These are phyloP conservation scores for Dryas drummondii DNA, from an alignment of 306 rosid species.

Conservation along the genomic window DNA sequence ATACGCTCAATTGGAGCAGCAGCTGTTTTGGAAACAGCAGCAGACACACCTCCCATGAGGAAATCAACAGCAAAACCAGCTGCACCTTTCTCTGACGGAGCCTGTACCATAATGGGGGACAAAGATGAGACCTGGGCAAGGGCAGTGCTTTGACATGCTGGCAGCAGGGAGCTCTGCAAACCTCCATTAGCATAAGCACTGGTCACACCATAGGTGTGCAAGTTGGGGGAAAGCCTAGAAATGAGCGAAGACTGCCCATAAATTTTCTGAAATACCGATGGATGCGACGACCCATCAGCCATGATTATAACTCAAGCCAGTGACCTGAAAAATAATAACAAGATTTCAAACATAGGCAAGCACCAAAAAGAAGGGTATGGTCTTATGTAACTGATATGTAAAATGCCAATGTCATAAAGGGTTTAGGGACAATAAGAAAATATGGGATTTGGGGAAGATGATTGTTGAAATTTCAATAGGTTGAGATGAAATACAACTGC, in stretches of 20 bases:
- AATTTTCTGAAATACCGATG: constrained; percentile 70
- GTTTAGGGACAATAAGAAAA: too few relatives aligned
- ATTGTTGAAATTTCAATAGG: constrained; percentile 54
- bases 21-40: constrained; percentile 89
- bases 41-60: constrained; percentile 94
- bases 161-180: constrained; percentile 33
- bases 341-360: constrained; percentile 3
- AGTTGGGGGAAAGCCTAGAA: constrained; percentile 58
- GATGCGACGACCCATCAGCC: constrained; percentile 65
- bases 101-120: constrained; percentile 43
- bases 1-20: constrained; percentile 93
- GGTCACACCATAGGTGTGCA: constrained; percentile 23
- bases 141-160: constrained; percentile 32
- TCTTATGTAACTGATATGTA: background rate
- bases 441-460: constrained; percentile 58
- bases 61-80: constrained; percentile 59
- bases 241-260: constrained; percentile 60
- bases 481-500: constrained; percentile 64
- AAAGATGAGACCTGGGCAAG: constrained; percentile 37
- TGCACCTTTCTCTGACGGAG: constrained; percentile 72
- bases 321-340: constrained; percentile 43
- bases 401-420: too few relatives aligned
- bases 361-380: background rate
- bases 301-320: constrained; percentile 41
- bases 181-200: constrained; percentile 43